These are phyloP conservation scores for Pecoramyces ruminantium DNA, from an alignment of 192 early-diverging fungal genomes.

Conservation along the genomic window DNA sequence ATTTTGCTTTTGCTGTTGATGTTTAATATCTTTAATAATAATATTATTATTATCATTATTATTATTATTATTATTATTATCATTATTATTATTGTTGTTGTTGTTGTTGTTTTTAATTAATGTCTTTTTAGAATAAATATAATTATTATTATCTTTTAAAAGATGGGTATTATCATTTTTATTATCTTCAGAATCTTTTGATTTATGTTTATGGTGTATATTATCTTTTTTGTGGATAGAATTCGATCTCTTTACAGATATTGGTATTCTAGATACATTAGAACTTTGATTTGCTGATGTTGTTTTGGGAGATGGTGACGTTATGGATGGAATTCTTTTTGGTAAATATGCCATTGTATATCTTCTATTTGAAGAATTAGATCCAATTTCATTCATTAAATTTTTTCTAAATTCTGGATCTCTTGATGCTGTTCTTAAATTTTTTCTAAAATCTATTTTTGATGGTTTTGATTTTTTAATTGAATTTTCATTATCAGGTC, in stretches of 20 bases:
- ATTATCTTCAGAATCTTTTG: no score
- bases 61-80: no score
- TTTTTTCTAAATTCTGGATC: not conserved
- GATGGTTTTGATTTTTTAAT: not conserved
- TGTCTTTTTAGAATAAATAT: not conserved
- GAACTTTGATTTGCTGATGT: not conserved
- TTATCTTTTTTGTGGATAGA: no score
- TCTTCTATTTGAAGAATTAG: not conserved
- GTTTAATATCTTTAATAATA: no score
- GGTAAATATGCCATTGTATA: not conserved
- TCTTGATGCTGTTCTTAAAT: not conserved
- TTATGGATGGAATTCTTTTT: not conserved
- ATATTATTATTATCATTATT: no score
- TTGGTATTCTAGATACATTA: not conserved
- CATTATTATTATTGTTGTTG: no score
- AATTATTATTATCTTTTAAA: not conserved
- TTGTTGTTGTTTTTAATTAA: not conserved
- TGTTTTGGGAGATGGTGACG: not conserved
- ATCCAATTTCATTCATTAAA: not conserved
- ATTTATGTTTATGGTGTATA: no score
- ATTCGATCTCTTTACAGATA: not conserved
- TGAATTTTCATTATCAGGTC: not conserved
- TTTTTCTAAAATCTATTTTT: not conserved
- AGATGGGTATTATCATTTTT: no score
- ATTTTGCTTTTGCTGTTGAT: no score